Percentiles rank a stretch among this genome's conserved stretches.
Evolutionary conservation across 2,329 filamentous ascomycete species (phyloP).

Genomic region (Diaporthe velutina): DNA sequence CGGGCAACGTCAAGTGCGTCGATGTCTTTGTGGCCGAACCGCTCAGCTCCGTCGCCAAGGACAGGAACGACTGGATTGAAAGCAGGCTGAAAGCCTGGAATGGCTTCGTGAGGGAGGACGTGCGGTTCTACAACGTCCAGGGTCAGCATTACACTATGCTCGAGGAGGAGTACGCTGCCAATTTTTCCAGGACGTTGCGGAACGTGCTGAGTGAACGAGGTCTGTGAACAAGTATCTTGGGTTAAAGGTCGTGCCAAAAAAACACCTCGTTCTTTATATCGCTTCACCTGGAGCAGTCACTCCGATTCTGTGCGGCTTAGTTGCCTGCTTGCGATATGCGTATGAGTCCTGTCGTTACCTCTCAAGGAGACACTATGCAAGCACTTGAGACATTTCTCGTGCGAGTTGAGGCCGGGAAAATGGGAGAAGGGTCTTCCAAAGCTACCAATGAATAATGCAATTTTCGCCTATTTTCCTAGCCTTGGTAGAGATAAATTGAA

Average conservation of each 20-base stretch:
- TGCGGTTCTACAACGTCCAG: conserved; percentile 50
- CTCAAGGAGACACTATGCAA: too few relatives aligned
- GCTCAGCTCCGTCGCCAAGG: conserved; percentile 35
- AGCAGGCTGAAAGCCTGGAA: conserved; percentile 38
- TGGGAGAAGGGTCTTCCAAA: too few relatives aligned
- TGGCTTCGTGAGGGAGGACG: conserved; percentile 47
- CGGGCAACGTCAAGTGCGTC: conserved; percentile 50
- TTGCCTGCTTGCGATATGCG: too few relatives aligned
- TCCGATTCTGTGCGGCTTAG: too few relatives aligned
- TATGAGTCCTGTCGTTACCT: too few relatives aligned
- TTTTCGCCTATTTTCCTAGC: too few relatives aligned
- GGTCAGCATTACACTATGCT: conserved; percentile 56
- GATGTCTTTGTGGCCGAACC: conserved; percentile 58
- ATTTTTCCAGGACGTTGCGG: neutral
- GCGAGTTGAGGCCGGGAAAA: too few relatives aligned
- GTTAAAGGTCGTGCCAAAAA: neutral
- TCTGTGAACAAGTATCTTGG: neutral
- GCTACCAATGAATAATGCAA: too few relatives aligned
- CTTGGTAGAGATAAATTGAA: too few relatives aligned
- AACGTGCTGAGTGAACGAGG: neutral
- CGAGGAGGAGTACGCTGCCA: neutral
- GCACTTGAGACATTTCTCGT: too few relatives aligned
- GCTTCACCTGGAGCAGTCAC: too few relatives aligned
- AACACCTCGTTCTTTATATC: too few relatives aligned
- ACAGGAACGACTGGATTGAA: neutral